Conservation (phyloP, 139 green algal species). For the Chlorella sp. region DNA sequence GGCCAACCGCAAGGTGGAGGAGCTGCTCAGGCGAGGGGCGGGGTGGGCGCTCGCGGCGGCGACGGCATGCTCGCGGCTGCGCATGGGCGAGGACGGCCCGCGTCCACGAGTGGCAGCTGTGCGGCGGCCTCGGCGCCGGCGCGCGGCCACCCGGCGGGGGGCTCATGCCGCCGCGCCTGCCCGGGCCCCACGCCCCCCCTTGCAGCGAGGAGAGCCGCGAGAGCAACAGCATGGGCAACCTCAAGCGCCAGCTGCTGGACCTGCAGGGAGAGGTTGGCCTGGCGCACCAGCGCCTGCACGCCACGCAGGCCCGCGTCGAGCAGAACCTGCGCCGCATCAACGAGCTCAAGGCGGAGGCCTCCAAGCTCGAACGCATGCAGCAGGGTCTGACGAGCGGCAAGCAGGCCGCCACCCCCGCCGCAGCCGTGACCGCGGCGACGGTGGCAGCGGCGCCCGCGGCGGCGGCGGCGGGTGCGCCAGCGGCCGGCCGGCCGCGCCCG, state of each 20-base stretch:
- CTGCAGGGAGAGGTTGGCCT: conserved; percentile 66
- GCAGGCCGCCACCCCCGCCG: background rate
- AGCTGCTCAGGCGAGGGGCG: too few species aligned
- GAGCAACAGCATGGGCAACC: conserved; percentile 46
- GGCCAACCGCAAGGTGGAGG: conserved; percentile 66
- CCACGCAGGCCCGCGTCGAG: conserved; percentile 58
- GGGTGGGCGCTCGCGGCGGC: too few species aligned
- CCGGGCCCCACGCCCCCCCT: too few species aligned
- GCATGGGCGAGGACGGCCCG: too few species aligned
- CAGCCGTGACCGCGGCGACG: background rate
- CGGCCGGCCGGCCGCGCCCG: background rate
- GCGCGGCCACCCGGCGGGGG: too few species aligned
- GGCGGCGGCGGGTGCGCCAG: background rate
- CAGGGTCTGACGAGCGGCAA: background rate
- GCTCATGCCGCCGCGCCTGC: too few species aligned
- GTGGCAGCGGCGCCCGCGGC: background rate
- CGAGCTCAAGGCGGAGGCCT: conserved; percentile 74
- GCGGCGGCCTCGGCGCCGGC: too few species aligned
- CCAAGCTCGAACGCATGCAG: conserved; percentile 4
- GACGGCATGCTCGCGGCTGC: too few species aligned
- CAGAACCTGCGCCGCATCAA: conserved; percentile 73
- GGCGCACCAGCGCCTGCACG: conserved; percentile 51
- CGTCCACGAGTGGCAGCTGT: too few species aligned
- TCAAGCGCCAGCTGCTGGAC: conserved; percentile 57
- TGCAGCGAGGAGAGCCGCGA: conserved; percentile 62